These are phyloP conservation scores for Cladosporium sp. DNA, from an alignment of 2,329 filamentous ascomycete genomes.

Conservation along the genomic window DNA sequence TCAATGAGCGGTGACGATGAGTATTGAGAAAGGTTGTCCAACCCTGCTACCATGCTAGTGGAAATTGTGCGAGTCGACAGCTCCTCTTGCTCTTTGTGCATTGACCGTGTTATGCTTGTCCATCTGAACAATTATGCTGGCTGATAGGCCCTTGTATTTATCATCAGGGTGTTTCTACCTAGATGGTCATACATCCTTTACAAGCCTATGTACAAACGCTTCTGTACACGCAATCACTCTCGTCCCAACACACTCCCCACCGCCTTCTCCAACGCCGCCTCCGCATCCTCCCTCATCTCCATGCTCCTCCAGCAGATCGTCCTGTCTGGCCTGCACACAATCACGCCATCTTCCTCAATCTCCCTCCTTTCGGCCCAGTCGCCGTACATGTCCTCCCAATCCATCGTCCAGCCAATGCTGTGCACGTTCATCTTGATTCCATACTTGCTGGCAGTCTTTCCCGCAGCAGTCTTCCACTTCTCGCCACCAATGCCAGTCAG, in stretches of 20 bases:
- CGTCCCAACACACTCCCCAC: slow-evolving; percentile 31
- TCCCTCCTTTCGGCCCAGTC: slow-evolving; percentile 58
- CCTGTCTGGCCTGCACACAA: slow-evolving; percentile 60
- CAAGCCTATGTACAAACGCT: neutral
- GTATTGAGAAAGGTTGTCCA: neutral
- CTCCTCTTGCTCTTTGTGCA: neutral
- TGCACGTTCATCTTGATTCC: slow-evolving; percentile 52
- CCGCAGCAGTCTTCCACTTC: slow-evolving; percentile 55
- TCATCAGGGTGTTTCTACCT: neutral
- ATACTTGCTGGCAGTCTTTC: slow-evolving; percentile 39
- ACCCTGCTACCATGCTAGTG: neutral
- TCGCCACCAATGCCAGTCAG: slow-evolving; percentile 55
- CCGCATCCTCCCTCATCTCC: slow-evolving; percentile 24
- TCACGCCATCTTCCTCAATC: slow-evolving; percentile 58
- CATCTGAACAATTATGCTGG: neutral
- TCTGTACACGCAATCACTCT: neutral
- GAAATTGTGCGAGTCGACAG: neutral
- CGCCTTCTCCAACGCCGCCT: slow-evolving; percentile 29
- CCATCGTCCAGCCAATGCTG: slow-evolving; percentile 58
- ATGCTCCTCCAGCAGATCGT: slow-evolving; percentile 57
- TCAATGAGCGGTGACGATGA: neutral
- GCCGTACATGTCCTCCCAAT: slow-evolving; percentile 63
- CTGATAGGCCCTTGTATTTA: neutral
- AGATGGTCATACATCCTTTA: neutral
- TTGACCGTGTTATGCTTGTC: neutral